A percentile compares a stretch with the other conserved stretches of the same genome.
Evolutionary conservation across 2,329 filamentous ascomycete genomes (phyloP).

Genomic region (Stagonosporopsis chrysanthemi): DNA sequence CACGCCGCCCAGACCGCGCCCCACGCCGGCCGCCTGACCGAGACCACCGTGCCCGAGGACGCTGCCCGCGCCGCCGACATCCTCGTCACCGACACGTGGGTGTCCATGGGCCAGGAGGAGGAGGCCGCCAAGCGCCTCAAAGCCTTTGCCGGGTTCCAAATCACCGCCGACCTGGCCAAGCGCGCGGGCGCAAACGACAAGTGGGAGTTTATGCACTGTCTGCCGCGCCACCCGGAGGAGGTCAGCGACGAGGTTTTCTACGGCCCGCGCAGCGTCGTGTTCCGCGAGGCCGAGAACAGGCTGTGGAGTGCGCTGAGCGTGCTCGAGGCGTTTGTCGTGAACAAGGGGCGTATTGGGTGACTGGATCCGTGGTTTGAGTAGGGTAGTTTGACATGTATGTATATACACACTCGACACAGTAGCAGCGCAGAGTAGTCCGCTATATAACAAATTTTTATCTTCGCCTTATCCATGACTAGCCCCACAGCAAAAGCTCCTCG

Average conservation of each 20-base stretch:
- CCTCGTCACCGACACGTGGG: slow-evolving; percentile 96
- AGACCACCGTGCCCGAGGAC: slow-evolving; percentile 83
- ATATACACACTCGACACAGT: too few species aligned
- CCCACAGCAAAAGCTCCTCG: too few species aligned
- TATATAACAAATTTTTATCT: too few species aligned
- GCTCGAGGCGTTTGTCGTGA: slow-evolving; percentile 90
- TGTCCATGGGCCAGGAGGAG: slow-evolving; percentile 96
- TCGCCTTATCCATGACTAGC: too few species aligned
- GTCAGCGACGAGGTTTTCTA: slow-evolving; percentile 97
- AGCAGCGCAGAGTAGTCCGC: too few species aligned
- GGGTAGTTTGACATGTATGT: too few species aligned
- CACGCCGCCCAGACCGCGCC: slow-evolving; percentile 65
- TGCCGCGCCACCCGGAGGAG: slow-evolving; percentile 91
- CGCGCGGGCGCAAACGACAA: slow-evolving; percentile 83
- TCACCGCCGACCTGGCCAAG: slow-evolving; percentile 84
- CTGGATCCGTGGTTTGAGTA: slow-evolving; percentile 40
- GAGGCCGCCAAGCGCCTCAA: slow-evolving; percentile 79
- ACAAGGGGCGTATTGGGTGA: slow-evolving; percentile 78
- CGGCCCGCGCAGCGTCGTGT: slow-evolving; percentile 82
- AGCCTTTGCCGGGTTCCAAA: slow-evolving; percentile 89
- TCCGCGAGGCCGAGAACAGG: slow-evolving; percentile 92
- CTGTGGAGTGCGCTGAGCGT: slow-evolving; percentile 88
- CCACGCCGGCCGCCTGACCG: slow-evolving; percentile 70
- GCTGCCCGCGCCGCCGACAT: slow-evolving; percentile 86
- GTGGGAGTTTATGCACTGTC: slow-evolving; percentile 99